phyloP scores from a whole-genome alignment of 1,284 basidiomycete genomes.

The Somion occarium region DNA sequence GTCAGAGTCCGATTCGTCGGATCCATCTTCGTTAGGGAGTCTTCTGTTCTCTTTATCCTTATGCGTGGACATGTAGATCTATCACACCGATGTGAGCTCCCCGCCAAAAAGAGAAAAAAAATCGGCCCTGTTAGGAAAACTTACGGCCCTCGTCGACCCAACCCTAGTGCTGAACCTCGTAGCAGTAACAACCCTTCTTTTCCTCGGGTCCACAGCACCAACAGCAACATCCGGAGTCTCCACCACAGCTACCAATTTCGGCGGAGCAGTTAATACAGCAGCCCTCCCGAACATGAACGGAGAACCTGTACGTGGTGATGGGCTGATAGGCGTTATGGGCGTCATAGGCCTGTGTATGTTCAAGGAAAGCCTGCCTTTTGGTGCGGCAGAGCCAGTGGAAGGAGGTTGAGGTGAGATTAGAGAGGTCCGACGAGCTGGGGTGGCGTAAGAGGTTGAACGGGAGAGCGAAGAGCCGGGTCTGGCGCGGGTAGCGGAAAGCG shows the following conservation, averaged over 20 bases:
- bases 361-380: slow-evolving; percentile 24
- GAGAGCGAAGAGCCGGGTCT: slow-evolving; percentile 38
- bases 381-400: slow-evolving; percentile 9
- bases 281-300: slow-evolving; percentile 54
- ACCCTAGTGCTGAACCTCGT: slow-evolving; percentile 79
- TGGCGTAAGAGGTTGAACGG: slow-evolving; percentile 45
- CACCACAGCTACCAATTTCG: slow-evolving; percentile 72
- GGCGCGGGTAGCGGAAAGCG: slow-evolving; percentile 31
- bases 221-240: slow-evolving; percentile 82
- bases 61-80: slow-evolving; percentile 81
- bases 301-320: slow-evolving; percentile 37
- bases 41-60: slow-evolving; percentile 42
- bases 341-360: slow-evolving; percentile 27
- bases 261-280: slow-evolving; percentile 71
- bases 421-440: slow-evolving; percentile 43
- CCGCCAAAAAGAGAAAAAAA: slow-evolving; percentile 5
- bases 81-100: neutral
- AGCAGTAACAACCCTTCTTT: slow-evolving; percentile 78
- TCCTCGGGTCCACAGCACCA: slow-evolving; percentile 76
- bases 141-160: slow-evolving; percentile 73
- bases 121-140: slow-evolving; percentile 20
- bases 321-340: slow-evolving; percentile 41
- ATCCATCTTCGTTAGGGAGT: slow-evolving; percentile 18
- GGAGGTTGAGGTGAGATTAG: slow-evolving; percentile 22
- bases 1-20: slow-evolving; percentile 14